Conservation (phyloP, 108 stramenopile species). For the Parietichytrium sp. region DNA sequence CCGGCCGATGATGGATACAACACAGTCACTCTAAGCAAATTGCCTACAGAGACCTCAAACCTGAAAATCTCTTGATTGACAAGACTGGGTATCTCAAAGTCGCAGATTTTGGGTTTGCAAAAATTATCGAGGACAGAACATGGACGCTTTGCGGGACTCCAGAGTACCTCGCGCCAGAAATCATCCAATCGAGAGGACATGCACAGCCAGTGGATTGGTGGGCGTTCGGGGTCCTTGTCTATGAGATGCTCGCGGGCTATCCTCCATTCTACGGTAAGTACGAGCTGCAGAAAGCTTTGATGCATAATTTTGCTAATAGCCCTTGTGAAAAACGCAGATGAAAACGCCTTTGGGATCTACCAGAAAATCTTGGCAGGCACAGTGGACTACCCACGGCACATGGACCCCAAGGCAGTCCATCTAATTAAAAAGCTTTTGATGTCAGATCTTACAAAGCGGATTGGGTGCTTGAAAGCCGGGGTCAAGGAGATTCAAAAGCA, state of each 20-base stretch:
- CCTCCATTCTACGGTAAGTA: conserved; percentile 51
- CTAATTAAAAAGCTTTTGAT: conserved; percentile 73
- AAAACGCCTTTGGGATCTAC: conserved; percentile 76
- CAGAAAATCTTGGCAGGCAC: conserved; percentile 72
- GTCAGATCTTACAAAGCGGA: conserved; percentile 72
- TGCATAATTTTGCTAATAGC: conserved; percentile 75
- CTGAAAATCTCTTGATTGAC: conserved; percentile 45
- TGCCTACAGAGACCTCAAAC: conserved; percentile 48
- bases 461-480: conserved; percentile 75
- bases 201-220: conserved; percentile 64
- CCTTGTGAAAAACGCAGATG: conserved; percentile 60
- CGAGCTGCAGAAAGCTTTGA: conserved; percentile 72
- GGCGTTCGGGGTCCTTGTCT: conserved; percentile 64
- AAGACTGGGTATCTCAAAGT: conserved; percentile 42
- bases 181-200: conserved; percentile 68
- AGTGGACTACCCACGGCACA: conserved; percentile 67
- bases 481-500: conserved; percentile 68
- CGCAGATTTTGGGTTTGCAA: conserved; percentile 50
- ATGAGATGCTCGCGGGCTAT: conserved; percentile 59
- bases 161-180: conserved; percentile 76
- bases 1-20: no score
- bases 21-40: conserved; percentile 37
- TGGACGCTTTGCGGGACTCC: conserved; percentile 67
- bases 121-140: conserved; percentile 57
- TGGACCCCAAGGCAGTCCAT: conserved; percentile 67